A percentile compares a stretch with the other conserved stretches of the same genome.
These are phyloP conservation scores for Furcasterigmium furcatum DNA, from an alignment of 2,329 filamentous ascomycete genomes.

Conservation along the genomic window DNA sequence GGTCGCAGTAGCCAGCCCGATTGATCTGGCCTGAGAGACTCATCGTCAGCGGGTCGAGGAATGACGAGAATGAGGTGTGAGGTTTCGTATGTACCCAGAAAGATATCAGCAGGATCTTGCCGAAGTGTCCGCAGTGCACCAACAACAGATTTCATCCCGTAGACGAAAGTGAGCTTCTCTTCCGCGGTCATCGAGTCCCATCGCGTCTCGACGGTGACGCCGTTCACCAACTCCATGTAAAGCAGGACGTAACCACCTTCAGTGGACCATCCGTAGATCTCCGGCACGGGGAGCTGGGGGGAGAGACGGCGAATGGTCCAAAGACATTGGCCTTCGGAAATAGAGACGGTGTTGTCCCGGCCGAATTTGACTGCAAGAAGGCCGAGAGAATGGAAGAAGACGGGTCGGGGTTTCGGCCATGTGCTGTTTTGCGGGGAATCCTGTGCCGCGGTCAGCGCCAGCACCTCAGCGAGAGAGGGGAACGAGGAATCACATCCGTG, in stretches of 20 bases:
- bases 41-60: not conserved
- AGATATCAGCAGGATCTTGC: constrained; percentile 3
- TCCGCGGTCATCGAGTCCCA: constrained; percentile 1
- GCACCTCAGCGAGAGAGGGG: not conserved
- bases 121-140: not conserved
- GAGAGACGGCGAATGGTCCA: constrained; percentile 4
- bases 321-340: constrained; percentile 8
- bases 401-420: not conserved
- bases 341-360: not conserved
- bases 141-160: constrained; percentile 1
- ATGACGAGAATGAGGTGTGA: not conserved
- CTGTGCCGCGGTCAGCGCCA: not conserved
- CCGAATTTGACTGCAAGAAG: constrained; percentile 11
- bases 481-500: not conserved
- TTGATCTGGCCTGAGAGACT: constrained; percentile 10
- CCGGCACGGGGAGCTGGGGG: constrained; percentile 9
- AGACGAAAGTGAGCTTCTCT: constrained; percentile 2
- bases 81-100: constrained; percentile 4
- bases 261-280: constrained; percentile 10
- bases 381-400: constrained; percentile 6
- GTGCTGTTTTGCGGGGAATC: not conserved
- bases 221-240: constrained; percentile 7
- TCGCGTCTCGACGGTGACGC: constrained; percentile 3
- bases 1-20: constrained; percentile 2
- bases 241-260: constrained; percentile 4